Conservation (phyloP, 805 yeast genomes). For the Blastobotrys robertii region DNA sequence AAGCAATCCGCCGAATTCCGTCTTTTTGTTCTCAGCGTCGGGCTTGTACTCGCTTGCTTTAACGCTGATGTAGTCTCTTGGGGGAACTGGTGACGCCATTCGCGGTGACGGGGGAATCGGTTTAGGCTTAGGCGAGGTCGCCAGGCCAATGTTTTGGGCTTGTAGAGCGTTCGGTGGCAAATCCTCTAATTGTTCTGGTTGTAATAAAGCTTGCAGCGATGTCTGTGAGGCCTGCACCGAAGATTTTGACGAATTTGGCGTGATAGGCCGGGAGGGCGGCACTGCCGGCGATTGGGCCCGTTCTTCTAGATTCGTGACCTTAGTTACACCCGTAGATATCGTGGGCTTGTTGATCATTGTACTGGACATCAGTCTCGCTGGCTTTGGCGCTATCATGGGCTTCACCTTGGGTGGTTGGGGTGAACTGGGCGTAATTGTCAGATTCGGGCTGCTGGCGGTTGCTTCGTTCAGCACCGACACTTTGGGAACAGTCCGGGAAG, state of each 20-base stretch:
- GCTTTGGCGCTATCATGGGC: constrained; percentile 14
- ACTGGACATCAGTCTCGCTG: constrained; percentile 8
- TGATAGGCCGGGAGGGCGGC: background rate
- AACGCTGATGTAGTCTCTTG: background rate
- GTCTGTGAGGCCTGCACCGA: constrained; percentile 3
- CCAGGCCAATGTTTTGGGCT: background rate
- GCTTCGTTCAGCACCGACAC: background rate
- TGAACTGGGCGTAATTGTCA: background rate
- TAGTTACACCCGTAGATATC: background rate
- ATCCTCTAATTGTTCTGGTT: background rate
- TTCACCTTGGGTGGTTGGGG: constrained; percentile 1
- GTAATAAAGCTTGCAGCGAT: constrained; percentile 3
- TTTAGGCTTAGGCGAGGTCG: background rate
- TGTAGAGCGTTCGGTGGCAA: background rate
- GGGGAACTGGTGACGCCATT: constrained; percentile 1
- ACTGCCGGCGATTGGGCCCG: constrained; percentile 1
- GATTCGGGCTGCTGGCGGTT: constrained; percentile 1
- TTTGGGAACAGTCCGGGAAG: background rate
- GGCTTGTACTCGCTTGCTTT: background rate
- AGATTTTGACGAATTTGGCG: background rate
- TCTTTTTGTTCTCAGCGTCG: background rate
- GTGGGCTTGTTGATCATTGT: background rate
- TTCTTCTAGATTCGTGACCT: background rate
- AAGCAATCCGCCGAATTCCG: background rate
- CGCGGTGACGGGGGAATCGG: constrained; percentile 8